These are phyloP conservation scores for Fusarium sp. DNA, from an alignment of 2,329 filamentous ascomycete species.

Conservation along the genomic window DNA sequence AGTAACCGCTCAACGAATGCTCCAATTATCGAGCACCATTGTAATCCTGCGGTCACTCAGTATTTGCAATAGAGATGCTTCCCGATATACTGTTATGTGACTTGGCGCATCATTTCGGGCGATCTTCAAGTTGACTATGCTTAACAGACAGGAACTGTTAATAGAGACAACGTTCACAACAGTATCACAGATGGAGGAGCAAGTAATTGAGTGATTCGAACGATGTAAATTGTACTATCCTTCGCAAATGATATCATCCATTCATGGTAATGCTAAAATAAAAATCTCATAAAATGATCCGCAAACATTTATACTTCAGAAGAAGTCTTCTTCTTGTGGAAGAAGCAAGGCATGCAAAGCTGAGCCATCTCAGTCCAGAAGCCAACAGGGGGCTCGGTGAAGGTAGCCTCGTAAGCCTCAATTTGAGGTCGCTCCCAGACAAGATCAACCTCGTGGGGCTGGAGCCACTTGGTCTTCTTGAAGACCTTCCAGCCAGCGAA, in stretches of 20 bases:
- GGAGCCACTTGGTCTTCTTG: slow-evolving; percentile 66
- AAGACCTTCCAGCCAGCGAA: slow-evolving; percentile 71
- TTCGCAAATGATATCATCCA: slow-evolving; percentile 17
- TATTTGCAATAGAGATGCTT: too few species aligned
- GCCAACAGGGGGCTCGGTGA: slow-evolving; percentile 60
- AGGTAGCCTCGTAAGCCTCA: slow-evolving; percentile 66
- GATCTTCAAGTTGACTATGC: too few species aligned
- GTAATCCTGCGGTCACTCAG: too few species aligned
- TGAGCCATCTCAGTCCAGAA: slow-evolving; percentile 66
- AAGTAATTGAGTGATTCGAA: not conserved
- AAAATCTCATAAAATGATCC: not conserved
- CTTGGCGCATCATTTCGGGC: too few species aligned
- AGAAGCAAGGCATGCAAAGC: slow-evolving; percentile 55
- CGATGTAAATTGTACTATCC: slow-evolving; percentile 4
- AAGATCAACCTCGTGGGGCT: slow-evolving; percentile 66
- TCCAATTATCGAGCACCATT: too few species aligned
- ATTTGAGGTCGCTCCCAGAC: slow-evolving; percentile 69
- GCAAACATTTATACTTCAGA: slow-evolving; percentile 8
- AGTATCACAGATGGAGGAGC: not conserved
- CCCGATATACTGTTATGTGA: too few species aligned
- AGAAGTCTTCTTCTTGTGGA: slow-evolving; percentile 39
- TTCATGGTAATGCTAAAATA: not conserved
- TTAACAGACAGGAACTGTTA: too few species aligned
- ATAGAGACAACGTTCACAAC: too few species aligned
- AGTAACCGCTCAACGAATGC: too few species aligned